Base-by-base conservation (phyloP, 2,329 filamentous ascomycete species). In the Stemphylium vesicarium region DNA sequence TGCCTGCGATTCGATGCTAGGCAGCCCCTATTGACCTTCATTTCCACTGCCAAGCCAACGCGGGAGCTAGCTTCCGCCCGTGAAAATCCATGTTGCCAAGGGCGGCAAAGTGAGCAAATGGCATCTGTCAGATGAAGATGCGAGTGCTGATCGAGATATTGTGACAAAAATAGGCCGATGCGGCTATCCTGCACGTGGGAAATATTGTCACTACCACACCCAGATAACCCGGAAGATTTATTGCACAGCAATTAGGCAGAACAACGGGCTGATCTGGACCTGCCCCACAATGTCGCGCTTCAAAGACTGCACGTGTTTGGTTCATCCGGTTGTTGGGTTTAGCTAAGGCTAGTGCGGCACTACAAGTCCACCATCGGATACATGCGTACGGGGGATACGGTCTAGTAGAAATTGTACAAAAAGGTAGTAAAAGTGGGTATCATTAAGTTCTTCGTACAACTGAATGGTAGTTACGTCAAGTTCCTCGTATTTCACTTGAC, bases 391-490 rank as follows among this genome's bases (percentile, higher is more conserved):
- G 37, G 18, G 18, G 10, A 32, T 37, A 48, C 41, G 41, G 43
- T 15, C 26, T 44, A 15, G 38, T 45, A 31, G 42, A 50, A 31
- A 51, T 46, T 42, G 6, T 40, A 13, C 11, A 12, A 20, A 31
- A 31, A 32, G 32, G 20, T 22, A 53, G 31, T 49, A 40, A 57
- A 47, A 49, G 49, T 52, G 57, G 57, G 57, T 60, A 60, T 62
- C 56, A 55, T 60, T 24, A 36, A 37, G 24, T 50, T 22, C 32
- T 24, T 24, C 24, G 29, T 33, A 35, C 18, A 6, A 20, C 22
- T 24, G 32, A 35, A 18, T 36, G n/a, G 16, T 20, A 37, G n/a
- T 13, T 31, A 31, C 24, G 33, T 44, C 15, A 38, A 31, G 4
- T 12, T 16, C 18, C 9, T 29, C 26, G 26, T 29, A 10, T n/a